phyloP scores from a whole-genome alignment of 495 filamentous ascomycete species.

The Xylaria intraflava region DNA sequence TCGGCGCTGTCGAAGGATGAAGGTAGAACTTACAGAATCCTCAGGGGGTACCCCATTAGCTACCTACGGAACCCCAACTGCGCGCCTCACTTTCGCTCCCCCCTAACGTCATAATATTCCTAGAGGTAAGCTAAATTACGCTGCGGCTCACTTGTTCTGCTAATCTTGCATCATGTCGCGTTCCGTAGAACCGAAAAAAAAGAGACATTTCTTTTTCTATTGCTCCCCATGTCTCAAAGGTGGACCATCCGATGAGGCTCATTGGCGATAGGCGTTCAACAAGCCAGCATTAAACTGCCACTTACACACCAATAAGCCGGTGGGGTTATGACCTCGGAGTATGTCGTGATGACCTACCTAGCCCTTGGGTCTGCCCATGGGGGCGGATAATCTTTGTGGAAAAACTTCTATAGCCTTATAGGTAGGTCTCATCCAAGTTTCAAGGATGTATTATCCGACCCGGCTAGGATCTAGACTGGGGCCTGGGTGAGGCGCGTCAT shows the following conservation, averaged over 20 bases:
- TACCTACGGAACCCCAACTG: background rate
- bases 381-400: background rate
- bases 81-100: constrained; percentile 6
- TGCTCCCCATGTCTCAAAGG: background rate
- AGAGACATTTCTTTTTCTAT: background rate
- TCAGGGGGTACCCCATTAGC: background rate
- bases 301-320: too few species aligned
- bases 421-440: background rate
- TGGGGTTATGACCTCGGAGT: background rate
- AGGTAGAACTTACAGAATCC: background rate
- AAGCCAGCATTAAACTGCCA: too few species aligned
- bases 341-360: background rate
- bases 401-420: background rate
- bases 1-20: background rate
- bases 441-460: background rate
- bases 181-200: background rate
- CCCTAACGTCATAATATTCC: background rate
- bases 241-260: background rate
- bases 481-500: background rate
- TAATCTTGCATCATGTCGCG: background rate
- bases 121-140: constrained; percentile 1
- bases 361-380: background rate
- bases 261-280: background rate
- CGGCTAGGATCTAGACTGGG: background rate
- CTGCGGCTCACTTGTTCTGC: background rate